phyloP scores from a whole-genome alignment of 2,329 filamentous ascomycete genomes.

The Alternaria triticimaculans region DNA sequence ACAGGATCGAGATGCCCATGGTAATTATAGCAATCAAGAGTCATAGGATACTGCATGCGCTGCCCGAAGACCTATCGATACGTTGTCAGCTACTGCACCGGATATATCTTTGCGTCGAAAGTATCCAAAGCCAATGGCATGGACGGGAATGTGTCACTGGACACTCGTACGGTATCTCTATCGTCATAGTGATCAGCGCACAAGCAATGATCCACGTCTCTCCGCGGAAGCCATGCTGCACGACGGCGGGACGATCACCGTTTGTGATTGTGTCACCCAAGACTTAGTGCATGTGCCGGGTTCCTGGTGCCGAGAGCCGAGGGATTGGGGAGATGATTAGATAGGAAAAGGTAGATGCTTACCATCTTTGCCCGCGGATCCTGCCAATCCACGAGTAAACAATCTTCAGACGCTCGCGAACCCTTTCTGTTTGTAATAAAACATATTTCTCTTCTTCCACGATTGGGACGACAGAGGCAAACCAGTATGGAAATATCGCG shows the following conservation, averaged over 20 bases:
- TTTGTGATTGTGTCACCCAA: conserved; percentile 7
- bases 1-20: conserved; percentile 25
- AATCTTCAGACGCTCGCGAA: conserved; percentile 82
- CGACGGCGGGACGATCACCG: conserved; percentile 16
- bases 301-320: conserved; percentile 7
- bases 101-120: neutral
- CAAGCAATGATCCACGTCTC: conserved; percentile 4
- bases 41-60: conserved; percentile 45
- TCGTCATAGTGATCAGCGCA: conserved; percentile 12
- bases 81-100: conserved; percentile 12
- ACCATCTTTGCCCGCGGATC: conserved; percentile 75
- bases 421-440: conserved; percentile 74
- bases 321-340: neutral
- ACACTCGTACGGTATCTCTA: conserved; percentile 6
- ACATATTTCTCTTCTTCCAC: conserved; percentile 80
- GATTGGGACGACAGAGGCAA: conserved; percentile 81
- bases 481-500: conserved; percentile 86
- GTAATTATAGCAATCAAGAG: conserved; percentile 33
- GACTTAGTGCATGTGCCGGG: neutral
- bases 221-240: conserved; percentile 1
- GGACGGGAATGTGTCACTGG: neutral
- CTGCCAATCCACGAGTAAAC: conserved; percentile 79
- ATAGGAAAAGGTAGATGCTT: conserved; percentile 47
- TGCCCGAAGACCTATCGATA: conserved; percentile 37
- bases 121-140: neutral